Evolutionary conservation across 805 yeast species (phyloP), one percentile per base, ranked within the genome.

Genomic region (Candida ficus): DNA sequence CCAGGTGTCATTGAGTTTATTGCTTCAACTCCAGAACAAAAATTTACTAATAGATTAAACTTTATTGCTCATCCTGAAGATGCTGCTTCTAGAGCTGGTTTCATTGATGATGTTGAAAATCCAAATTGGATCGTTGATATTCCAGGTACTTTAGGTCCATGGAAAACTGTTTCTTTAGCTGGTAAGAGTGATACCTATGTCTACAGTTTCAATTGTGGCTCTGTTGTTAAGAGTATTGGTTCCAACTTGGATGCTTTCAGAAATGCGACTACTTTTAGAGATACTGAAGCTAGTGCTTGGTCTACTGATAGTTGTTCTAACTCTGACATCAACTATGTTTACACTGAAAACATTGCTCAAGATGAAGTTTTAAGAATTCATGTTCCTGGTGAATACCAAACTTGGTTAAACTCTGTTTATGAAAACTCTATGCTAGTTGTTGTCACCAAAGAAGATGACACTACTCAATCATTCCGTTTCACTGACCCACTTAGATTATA

Each of bases 111-210:
- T 19, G 29, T 17, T 25, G 33, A 35, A 8, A 32, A 13, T 13
- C 39, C 43, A 21, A 14, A 8, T 9, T 41, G 43, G 43, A 14
- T 31, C 16, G 36, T 41, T 31, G 39, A 36, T 27, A 18, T 42
- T 38, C 45, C 45, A 23, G 42, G 38, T n/a, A 27, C 44, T 11
- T 33, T 42, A 21, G 39, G 45, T 7, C 36, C 45, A 23, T 42
- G 42, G 38, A 26, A 38, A 4, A 35, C 37, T 17, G 26, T 39
- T 6, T 28, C 17, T n/a, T 6, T 38, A 14, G n/a, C 23, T 10
- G 29, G 33, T 11, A 12, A 9, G 6, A 21, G 30, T 28, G 4
- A 20, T 8, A 20, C 40, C 8, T 41, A 26, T 28, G 30, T 34
- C n/a, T 42, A 26, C 27, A 38, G 33, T 18, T 42, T 28, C 25